Conservation (phyloP, 2,329 filamentous ascomycete genomes). For the Colletotrichum noveboracense region DNA sequence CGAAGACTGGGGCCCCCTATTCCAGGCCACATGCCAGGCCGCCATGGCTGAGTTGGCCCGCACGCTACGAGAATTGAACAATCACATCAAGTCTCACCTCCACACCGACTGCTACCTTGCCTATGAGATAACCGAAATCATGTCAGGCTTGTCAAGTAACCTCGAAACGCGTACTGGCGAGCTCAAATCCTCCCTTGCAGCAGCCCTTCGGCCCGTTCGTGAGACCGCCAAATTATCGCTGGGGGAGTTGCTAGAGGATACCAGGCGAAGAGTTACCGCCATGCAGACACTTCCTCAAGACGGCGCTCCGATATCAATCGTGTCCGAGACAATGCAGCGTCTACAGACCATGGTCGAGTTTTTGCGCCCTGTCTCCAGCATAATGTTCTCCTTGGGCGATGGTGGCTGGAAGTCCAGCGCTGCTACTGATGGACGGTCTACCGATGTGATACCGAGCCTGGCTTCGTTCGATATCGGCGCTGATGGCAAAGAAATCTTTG, state of each 20-base stretch:
- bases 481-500: conserved; percentile 86
- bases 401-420: conserved; percentile 79
- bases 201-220: conserved; percentile 85
- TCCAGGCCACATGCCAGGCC: conserved; percentile 78
- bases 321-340: conserved; percentile 84
- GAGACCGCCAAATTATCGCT: conserved; percentile 92
- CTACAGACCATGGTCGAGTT: conserved; percentile 89
- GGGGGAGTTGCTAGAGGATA: conserved; percentile 83
- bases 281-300: conserved; percentile 77
- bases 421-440: conserved; percentile 57
- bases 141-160: conserved; percentile 78
- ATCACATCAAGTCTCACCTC: conserved; percentile 85
- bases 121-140: conserved; percentile 93
- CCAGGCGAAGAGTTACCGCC: conserved; percentile 69
- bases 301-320: conserved; percentile 78
- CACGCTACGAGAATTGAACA: conserved; percentile 87
- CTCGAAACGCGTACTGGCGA: conserved; percentile 86
- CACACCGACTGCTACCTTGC: conserved; percentile 92
- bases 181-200: conserved; percentile 80
- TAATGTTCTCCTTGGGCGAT: conserved; percentile 91
- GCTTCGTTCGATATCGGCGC: conserved; percentile 86
- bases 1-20: conserved; percentile 82
- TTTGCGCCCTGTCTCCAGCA: conserved; percentile 82
- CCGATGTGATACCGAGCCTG: conserved; percentile 71
- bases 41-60: conserved; percentile 83